Evolutionary conservation across 2,329 filamentous ascomycete genomes (phyloP).

Genomic region (Fusarium metavorans): DNA sequence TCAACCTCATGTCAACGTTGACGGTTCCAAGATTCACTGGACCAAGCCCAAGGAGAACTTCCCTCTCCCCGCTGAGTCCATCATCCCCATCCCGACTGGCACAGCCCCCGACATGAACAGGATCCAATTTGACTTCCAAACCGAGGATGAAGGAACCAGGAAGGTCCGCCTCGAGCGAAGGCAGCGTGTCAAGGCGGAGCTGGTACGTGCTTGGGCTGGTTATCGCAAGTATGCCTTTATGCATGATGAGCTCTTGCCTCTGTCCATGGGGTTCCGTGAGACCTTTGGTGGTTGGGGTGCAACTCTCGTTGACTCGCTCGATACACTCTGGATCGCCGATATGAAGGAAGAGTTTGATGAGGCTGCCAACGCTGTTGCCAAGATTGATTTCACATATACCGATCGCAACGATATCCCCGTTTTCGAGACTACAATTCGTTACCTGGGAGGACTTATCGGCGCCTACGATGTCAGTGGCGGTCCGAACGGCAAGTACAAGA

Average conservation of each 20-base stretch:
- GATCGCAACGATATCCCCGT: slow-evolving; percentile 79
- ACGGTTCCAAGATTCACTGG: slow-evolving; percentile 72
- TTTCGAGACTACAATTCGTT: slow-evolving; percentile 93
- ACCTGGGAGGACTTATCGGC: slow-evolving; percentile 85
- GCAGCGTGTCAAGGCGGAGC: slow-evolving; percentile 76
- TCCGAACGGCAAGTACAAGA: slow-evolving; percentile 64
- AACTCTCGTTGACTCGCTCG: slow-evolving; percentile 84
- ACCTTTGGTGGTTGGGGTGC: slow-evolving; percentile 94
- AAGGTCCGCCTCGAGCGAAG: slow-evolving; percentile 74
- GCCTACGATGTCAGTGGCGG: slow-evolving; percentile 88
- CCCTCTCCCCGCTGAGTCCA: slow-evolving; percentile 76
- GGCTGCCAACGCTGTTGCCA: slow-evolving; percentile 74
- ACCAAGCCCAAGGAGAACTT: slow-evolving; percentile 79
- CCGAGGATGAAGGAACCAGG: slow-evolving; percentile 71
- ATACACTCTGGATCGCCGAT: slow-evolving; percentile 90
- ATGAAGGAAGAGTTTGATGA: slow-evolving; percentile 83
- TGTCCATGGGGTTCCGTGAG: slow-evolving; percentile 75
- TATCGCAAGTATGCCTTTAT: slow-evolving; percentile 85
- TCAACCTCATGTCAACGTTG: slow-evolving; percentile 22
- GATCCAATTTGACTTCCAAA: slow-evolving; percentile 80
- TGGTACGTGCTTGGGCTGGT: slow-evolving; percentile 82
- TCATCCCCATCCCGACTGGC: slow-evolving; percentile 82
- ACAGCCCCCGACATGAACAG: slow-evolving; percentile 76
- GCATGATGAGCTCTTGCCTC: slow-evolving; percentile 86
- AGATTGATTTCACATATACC: slow-evolving; percentile 87